Evolutionary conservation across 257 asterid species (phyloP).

Genomic region (Solanum gandarillasii): DNA sequence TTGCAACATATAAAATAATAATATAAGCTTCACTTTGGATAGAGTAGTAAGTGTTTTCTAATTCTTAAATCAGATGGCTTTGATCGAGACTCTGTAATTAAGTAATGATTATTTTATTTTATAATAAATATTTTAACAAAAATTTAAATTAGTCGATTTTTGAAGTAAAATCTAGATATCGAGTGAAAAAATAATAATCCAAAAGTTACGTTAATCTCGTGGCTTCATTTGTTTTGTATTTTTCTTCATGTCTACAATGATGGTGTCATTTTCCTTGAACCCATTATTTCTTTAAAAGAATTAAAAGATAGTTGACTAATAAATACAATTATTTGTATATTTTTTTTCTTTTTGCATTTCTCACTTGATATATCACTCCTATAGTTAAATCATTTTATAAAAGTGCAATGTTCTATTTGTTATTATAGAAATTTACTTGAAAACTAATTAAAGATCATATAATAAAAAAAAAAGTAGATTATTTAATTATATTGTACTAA

Average conservation of each 20-base stretch:
- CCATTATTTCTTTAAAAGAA: not conserved
- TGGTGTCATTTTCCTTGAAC: not conserved
- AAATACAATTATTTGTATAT: not conserved
- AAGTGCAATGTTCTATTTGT: not conserved
- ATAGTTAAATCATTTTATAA: not conserved
- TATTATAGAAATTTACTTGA: not conserved
- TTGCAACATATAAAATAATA: not conserved
- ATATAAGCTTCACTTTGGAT: not conserved
- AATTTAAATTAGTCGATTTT: not conserved
- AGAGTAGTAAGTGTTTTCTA: not conserved
- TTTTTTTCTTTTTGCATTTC: not conserved
- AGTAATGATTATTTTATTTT: not conserved
- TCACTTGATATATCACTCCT: not conserved
- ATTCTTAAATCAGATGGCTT: not conserved
- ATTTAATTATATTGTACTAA: not conserved
- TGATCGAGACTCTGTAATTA: not conserved
- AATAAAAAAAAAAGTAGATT: no score
- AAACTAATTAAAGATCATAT: not conserved
- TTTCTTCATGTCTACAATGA: not conserved
- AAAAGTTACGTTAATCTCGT: not conserved
- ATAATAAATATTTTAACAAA: not conserved
- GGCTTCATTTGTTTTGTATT: not conserved
- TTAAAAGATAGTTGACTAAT: not conserved
- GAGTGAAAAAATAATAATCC: not conserved
- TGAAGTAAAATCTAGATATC: fast-evolving